A percentile compares a stretch with the other conserved stretches of the same genome.
phyloP scores from a whole-genome alignment of 257 asterid species.

The Apocynum venetum region DNA sequence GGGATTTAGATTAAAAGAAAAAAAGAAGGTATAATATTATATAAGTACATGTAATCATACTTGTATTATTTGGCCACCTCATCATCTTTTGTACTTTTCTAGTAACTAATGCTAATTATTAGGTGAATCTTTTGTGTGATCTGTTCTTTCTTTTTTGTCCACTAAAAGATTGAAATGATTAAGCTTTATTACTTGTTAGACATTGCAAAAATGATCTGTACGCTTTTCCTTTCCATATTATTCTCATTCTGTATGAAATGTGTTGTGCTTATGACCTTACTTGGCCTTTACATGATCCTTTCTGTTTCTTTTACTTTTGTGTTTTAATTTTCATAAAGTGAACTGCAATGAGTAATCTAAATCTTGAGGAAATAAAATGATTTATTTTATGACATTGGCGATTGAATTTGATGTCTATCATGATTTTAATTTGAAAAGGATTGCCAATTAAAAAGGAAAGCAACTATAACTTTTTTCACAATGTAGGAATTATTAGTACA shows the following conservation, averaged over 20 bases:
- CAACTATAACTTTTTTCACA: no score
- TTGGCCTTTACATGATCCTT: background rate
- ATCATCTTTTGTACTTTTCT: conserved; percentile 6
- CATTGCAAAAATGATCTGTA: background rate
- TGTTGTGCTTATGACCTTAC: background rate
- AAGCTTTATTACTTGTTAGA: conserved; percentile 11
- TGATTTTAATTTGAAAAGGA: background rate
- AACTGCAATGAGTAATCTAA: background rate
- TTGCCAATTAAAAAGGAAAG: background rate
- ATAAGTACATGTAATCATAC: background rate
- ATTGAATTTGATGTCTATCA: background rate
- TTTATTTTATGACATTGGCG: no score
- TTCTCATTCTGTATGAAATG: background rate
- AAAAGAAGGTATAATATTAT: no score
- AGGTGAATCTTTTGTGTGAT: conserved; percentile 16
- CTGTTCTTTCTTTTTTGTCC: conserved; percentile 9
- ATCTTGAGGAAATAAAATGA: background rate
- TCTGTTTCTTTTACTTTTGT: background rate
- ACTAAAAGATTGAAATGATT: conserved; percentile 30
- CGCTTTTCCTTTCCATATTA: conserved; percentile 17
- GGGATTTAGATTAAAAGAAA: no score
- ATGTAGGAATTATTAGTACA: no score
- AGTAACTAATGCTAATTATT: conserved; percentile 11
- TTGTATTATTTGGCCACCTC: conserved; percentile 14
- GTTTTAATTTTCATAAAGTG: background rate